phyloP scores from a whole-genome alignment of 139 green algal genomes.

The Chlamydomonas eustigma region DNA sequence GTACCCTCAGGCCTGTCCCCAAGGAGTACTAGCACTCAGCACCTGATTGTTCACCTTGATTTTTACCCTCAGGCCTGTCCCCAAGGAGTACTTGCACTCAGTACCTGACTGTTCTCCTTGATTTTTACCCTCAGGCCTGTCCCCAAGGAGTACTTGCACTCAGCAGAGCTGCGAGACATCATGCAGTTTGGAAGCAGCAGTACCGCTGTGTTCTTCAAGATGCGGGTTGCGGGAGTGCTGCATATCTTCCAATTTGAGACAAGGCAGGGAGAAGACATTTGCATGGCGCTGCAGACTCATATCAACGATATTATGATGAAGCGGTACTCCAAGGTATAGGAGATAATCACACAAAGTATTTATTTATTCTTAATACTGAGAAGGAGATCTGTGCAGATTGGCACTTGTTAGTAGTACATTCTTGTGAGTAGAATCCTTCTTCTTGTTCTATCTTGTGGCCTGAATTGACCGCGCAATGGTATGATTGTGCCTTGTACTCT shows the following conservation, averaged over 20 bases:
- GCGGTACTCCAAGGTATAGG: slow-evolving; percentile 29
- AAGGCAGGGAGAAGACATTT: slow-evolving; percentile 93
- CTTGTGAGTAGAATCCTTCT: too few species aligned
- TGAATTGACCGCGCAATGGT: not conserved
- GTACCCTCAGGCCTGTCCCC: too few species aligned
- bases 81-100: not conserved
- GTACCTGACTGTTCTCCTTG: not conserved
- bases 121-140: slow-evolving; percentile 51
- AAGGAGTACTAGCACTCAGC: too few species aligned
- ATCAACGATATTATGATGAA: slow-evolving; percentile 99
- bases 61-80: not conserved
- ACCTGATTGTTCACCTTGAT: too few species aligned
- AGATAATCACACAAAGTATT: too few species aligned
- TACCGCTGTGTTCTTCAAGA: slow-evolving; percentile 65
- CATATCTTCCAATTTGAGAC: slow-evolving; percentile 99
- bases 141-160: slow-evolving; percentile 97
- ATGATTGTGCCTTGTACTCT: not conserved
- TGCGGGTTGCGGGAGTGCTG: slow-evolving; percentile 88
- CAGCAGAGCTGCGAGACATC: slow-evolving; percentile 93
- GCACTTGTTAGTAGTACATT: too few species aligned
- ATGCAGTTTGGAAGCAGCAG: slow-evolving; percentile 89
- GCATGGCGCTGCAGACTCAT: slow-evolving; percentile 96
- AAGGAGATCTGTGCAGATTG: too few species aligned
- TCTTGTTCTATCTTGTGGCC: not conserved
- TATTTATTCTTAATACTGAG: too few species aligned